A percentile compares a stretch with the other conserved stretches of the same genome.
Evolutionary conservation across 352 stramenopile species (phyloP).

Genomic region (Pythium diclinum): DNA sequence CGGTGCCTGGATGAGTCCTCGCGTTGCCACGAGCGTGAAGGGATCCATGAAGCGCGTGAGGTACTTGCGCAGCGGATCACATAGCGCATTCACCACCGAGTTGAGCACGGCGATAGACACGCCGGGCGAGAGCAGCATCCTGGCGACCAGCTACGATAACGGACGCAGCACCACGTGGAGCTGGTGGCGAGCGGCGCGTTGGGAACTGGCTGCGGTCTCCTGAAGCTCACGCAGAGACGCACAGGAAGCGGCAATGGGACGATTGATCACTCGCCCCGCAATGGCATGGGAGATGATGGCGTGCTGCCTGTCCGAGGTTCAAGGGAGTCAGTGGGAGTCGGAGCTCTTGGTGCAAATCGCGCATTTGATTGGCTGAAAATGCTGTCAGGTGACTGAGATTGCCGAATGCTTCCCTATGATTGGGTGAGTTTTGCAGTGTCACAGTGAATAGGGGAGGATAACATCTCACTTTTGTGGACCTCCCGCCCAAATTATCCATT

Average conservation of each 20-base stretch:
- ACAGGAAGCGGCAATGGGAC: neutral
- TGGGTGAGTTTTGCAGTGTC: constrained; percentile 4
- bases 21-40: constrained; percentile 69
- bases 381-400: too few relatives aligned
- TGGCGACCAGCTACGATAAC: constrained; percentile 2
- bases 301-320: neutral
- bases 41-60: constrained; percentile 81
- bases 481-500: neutral
- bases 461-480: neutral
- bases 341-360: neutral
- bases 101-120: constrained; percentile 78
- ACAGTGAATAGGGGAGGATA: constrained; percentile 4
- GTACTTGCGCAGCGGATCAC: constrained; percentile 82
- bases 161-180: neutral
- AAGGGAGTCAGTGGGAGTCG: constrained; percentile 26
- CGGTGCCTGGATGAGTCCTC: constrained; percentile 67
- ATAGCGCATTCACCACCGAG: constrained; percentile 76
- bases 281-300: constrained; percentile 6
- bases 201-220: neutral
- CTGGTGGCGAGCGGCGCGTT: neutral
- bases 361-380: constrained; percentile 7
- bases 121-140: constrained; percentile 61
- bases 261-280: neutral
- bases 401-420: neutral
- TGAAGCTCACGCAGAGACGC: neutral